Evolutionary conservation across 495 filamentous ascomycete species (phyloP).

Genomic region (Penicillium fimorum): DNA sequence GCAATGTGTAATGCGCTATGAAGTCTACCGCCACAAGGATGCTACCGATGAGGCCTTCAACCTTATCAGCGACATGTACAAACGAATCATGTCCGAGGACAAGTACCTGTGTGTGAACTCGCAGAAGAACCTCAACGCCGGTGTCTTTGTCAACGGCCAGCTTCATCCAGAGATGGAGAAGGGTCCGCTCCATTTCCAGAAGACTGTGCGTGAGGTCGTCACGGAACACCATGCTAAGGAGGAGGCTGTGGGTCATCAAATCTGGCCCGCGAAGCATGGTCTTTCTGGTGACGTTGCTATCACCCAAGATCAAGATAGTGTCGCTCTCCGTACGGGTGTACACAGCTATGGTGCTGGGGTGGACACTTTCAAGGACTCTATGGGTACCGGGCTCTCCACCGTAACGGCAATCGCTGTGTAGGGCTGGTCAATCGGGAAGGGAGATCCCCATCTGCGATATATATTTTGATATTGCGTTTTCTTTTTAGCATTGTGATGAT

Average conservation of each 20-base stretch:
- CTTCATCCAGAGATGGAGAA: conserved; percentile 48
- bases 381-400: not conserved
- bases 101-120: conserved; percentile 45
- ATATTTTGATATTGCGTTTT: not conserved
- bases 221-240: conserved; percentile 37
- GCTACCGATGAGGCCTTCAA: conserved; percentile 44
- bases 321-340: conserved; percentile 13
- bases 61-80: conserved; percentile 44
- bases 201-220: conserved; percentile 39
- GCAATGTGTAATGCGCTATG: conserved; percentile 41
- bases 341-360: not conserved
- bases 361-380: not conserved
- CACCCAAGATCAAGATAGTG: conserved; percentile 9
- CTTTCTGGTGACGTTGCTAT: not conserved
- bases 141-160: conserved; percentile 48
- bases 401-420: conserved; percentile 1
- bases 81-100: conserved; percentile 48
- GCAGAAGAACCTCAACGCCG: conserved; percentile 49
- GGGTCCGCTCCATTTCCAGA: conserved; percentile 50
- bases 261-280: conserved; percentile 38
- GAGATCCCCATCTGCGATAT: not conserved
- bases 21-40: conserved; percentile 50
- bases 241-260: conserved; percentile 32
- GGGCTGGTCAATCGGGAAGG: not conserved
- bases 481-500: not conserved